Evolutionary conservation across 257 asterid species (phyloP).

Genomic region (Echites panduratus): DNA sequence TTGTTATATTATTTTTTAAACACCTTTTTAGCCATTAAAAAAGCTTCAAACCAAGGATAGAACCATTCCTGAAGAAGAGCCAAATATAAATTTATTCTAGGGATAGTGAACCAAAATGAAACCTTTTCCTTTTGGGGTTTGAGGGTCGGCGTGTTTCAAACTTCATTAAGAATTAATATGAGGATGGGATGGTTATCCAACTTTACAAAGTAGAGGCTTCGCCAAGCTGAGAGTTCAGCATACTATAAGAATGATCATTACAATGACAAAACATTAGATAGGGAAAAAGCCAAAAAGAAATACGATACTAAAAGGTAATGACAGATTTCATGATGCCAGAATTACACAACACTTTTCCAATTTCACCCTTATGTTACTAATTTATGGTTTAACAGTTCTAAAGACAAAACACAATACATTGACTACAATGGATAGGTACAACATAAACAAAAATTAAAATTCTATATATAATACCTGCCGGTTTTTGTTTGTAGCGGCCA

Average conservation of each 20-base stretch:
- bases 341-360: neutral
- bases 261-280: neutral
- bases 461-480: conserved; percentile 50
- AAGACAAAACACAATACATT: neutral
- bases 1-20: no score
- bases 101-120: neutral
- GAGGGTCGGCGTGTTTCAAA: neutral
- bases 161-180: neutral
- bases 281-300: no score
- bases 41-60: no score
- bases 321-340: neutral
- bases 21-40: no score
- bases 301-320: neutral
- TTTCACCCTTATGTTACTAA: no score
- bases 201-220: neutral
- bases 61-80: neutral
- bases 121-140: neutral
- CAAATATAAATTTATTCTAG: neutral
- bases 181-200: neutral
- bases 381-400: neutral
- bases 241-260: neutral
- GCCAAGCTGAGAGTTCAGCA: neutral
- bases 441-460: neutral
- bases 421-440: neutral
- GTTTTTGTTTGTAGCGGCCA: conserved; percentile 84